These are phyloP conservation scores for Sordaria brevicollis DNA, from an alignment of 495 filamentous ascomycete species.

Conservation along the genomic window DNA sequence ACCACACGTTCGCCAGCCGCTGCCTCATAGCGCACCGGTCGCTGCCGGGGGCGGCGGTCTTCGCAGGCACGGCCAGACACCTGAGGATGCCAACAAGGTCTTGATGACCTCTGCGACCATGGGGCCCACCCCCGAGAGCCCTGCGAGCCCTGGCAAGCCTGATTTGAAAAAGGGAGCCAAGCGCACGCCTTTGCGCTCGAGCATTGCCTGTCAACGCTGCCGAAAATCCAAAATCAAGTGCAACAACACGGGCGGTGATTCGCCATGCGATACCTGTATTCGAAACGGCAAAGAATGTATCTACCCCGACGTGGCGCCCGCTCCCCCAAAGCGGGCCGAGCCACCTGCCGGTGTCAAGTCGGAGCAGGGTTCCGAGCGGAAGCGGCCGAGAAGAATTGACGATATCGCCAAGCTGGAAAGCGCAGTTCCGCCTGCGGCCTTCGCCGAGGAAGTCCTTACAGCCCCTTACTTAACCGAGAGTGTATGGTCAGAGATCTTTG, in stretches of 20 bases:
- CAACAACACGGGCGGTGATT: slow-evolving; percentile 57
- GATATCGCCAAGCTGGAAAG: slow-evolving; percentile 33
- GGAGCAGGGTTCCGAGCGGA: slow-evolving; percentile 52
- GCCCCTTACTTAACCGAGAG: slow-evolving; percentile 52
- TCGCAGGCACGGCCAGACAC: slow-evolving; percentile 8
- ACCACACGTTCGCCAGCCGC: slow-evolving; percentile 16
- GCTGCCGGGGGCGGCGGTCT: slow-evolving; percentile 11
- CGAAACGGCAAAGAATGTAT: slow-evolving; percentile 65
- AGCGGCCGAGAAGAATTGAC: slow-evolving; percentile 47
- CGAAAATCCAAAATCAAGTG: slow-evolving; percentile 76
- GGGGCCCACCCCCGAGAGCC: slow-evolving; percentile 19
- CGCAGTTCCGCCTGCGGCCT: slow-evolving; percentile 15
- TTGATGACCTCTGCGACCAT: slow-evolving; percentile 12
- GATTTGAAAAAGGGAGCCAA: slow-evolving; percentile 39
- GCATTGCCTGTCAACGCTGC: slow-evolving; percentile 70
- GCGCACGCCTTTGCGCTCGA: slow-evolving; percentile 57
- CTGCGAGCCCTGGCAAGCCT: slow-evolving; percentile 16
- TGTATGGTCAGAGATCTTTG: slow-evolving; percentile 61
- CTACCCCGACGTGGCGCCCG: slow-evolving; percentile 54
- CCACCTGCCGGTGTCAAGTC: slow-evolving; percentile 39
- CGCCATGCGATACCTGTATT: slow-evolving; percentile 69
- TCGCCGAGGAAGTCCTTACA: slow-evolving; percentile 40
- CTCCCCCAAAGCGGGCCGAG: slow-evolving; percentile 47
- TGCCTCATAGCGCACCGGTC: slow-evolving; percentile 20
- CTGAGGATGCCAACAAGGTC: slow-evolving; percentile 19